A percentile compares a stretch with the other conserved stretches of the same genome.
Evolutionary conservation across 345 rosid genomes (phyloP).

Genomic region (Raphanus sativus): DNA sequence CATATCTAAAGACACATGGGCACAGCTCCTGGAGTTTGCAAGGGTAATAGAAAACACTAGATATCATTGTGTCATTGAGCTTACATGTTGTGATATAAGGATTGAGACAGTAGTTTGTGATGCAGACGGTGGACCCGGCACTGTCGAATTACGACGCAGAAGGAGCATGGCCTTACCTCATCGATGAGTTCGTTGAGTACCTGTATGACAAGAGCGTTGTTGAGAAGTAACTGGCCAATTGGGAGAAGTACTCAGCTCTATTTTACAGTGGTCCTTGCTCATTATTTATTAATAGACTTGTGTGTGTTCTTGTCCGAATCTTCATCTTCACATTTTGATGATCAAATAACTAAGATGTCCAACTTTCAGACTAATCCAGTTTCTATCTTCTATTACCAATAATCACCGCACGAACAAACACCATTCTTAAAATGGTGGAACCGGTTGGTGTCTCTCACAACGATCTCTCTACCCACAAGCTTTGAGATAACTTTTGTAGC

Average conservation of each 20-base stretch:
- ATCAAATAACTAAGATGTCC: conserved; percentile 29
- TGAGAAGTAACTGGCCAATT: conserved; percentile 33
- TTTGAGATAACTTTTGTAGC: conserved; percentile 61
- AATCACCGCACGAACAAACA: conserved; percentile 52
- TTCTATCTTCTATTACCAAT: conserved; percentile 38
- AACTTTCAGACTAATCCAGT: conserved; percentile 22
- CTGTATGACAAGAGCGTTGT: conserved; percentile 61
- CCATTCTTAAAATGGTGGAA: conserved; percentile 71
- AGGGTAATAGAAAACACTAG: conserved; percentile 55
- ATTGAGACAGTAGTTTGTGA: conserved; percentile 13
- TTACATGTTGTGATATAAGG: conserved; percentile 14
- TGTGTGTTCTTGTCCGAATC: conserved; percentile 28
- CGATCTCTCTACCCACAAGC: conserved; percentile 56
- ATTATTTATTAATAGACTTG: conserved; percentile 24
- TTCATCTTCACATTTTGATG: conserved; percentile 18
- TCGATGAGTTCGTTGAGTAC: conserved; percentile 96
- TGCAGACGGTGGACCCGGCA: conserved; percentile 64
- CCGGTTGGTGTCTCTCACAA: conserved; percentile 65
- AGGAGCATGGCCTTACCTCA: conserved; percentile 98
- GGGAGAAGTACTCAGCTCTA: conserved; percentile 32
- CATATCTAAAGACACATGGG: conserved; percentile 95
- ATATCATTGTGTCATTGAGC: not conserved
- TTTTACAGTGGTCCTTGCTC: conserved; percentile 6
- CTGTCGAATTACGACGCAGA: conserved; percentile 83
- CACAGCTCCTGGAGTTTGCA: conserved; percentile 86